Conservation (phyloP, 305 asterid species). For the Salvia sclarea region DNA sequence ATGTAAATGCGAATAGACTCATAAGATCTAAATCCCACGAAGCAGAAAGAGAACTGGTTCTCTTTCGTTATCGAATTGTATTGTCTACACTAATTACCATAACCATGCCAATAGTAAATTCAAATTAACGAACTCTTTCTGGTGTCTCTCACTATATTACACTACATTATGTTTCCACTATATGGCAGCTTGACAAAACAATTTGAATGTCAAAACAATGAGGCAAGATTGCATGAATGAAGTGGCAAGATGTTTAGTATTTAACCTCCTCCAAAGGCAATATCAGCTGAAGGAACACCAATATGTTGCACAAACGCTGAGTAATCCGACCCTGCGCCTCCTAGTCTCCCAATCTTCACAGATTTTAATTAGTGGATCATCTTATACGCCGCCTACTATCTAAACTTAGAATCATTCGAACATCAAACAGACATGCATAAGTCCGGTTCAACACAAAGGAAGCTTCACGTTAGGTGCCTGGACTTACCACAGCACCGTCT, state of each 20-base stretch:
- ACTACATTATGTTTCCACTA: neutral
- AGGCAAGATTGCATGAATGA: conserved; percentile 4
- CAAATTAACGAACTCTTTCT: neutral
- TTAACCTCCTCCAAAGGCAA: conserved; percentile 65
- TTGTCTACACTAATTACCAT: neutral
- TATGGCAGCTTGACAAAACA: neutral
- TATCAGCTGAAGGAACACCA: conserved; percentile 71
- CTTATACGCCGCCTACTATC: neutral
- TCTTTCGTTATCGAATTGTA: neutral
- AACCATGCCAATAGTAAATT: too few species aligned
- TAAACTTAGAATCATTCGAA: conserved; percentile 6
- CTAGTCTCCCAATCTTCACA: conserved; percentile 69
- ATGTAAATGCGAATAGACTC: neutral
- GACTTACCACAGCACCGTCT: conserved; percentile 48
- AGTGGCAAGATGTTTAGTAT: neutral
- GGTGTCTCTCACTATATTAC: neutral
- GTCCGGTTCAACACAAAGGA: neutral
- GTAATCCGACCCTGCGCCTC: conserved; percentile 82
- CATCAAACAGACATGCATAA: conserved; percentile 9
- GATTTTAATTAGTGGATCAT: conserved; percentile 25
- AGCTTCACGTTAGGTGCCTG: neutral
- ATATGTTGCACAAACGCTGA: conserved; percentile 81
- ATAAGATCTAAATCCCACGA: neutral
- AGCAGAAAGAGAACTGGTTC: neutral
- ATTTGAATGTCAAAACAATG: neutral